A percentile compares a stretch with the other conserved stretches of the same genome.
phyloP scores from a whole-genome alignment of 495 filamentous ascomycete genomes.

The Aspergillus haitiensis region DNA sequence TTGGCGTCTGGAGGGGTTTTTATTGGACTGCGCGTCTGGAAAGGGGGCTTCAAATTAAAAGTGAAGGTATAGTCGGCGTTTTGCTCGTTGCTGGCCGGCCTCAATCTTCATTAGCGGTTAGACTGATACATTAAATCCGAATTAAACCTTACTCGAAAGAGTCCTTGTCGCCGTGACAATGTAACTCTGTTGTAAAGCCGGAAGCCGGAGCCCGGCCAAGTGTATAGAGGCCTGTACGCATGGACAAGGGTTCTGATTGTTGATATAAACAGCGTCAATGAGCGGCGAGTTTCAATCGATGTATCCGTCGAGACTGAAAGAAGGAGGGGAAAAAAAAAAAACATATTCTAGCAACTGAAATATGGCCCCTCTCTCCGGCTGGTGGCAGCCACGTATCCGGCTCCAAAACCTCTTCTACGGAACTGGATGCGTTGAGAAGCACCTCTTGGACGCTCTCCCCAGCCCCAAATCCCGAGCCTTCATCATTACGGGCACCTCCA shows the following conservation, averaged over 20 bases:
- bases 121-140: no score
- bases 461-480: background rate
- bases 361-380: background rate
- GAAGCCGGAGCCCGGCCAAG: background rate
- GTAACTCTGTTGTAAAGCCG: background rate
- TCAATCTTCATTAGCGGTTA: background rate
- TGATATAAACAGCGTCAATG: background rate
- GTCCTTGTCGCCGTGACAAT: no score
- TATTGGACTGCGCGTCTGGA: background rate
- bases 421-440: background rate
- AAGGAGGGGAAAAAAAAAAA: background rate
- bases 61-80: background rate
- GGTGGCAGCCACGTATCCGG: constrained; percentile 1
- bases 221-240: no score
- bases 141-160: no score
- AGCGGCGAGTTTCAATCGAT: background rate
- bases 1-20: background rate
- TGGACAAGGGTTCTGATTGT: background rate
- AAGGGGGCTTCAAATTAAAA: background rate
- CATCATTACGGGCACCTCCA: constrained; percentile 11
- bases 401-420: constrained; percentile 1
- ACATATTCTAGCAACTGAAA: background rate
- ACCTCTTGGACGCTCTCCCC: background rate
- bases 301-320: no score
- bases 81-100: background rate